Evolutionary conservation across 75 land plant species (phyloP).

Genomic region (Cupressus sempervirens): DNA sequence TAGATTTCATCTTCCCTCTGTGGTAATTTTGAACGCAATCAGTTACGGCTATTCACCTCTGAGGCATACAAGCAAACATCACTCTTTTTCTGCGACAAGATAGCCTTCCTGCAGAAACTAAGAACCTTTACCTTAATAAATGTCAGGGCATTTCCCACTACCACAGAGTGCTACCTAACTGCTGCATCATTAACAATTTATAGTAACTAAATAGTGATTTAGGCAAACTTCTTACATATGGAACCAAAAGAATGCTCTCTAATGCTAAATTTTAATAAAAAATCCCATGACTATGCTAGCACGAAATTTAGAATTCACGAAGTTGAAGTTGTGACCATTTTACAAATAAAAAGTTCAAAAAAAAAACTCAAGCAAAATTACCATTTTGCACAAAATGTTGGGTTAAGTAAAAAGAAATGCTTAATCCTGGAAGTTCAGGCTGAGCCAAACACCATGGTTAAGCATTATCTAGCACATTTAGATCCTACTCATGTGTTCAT

Average conservation of each 20-base stretch:
- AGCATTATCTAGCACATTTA: neutral
- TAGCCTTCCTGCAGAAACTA: neutral
- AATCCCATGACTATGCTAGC: neutral
- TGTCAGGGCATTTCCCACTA: neutral
- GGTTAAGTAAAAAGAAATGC: neutral
- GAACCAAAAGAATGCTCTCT: neutral
- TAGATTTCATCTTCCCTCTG: neutral
- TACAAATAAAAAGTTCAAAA: neutral
- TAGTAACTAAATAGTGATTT: neutral
- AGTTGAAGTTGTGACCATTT: neutral
- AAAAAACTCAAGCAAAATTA: neutral
- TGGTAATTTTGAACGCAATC: neutral
- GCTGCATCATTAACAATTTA: neutral
- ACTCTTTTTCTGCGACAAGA: neutral
- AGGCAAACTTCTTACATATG: neutral
- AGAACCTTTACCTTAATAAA: neutral
- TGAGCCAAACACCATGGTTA: neutral
- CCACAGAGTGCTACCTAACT: neutral
- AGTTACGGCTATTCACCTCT: neutral
- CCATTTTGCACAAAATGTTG: neutral
- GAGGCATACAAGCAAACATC: neutral
- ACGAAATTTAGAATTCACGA: neutral
- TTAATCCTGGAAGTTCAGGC: neutral
- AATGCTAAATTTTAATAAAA: neutral
- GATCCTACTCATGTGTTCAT: neutral